These are phyloP conservation scores for Abortiporus biennis DNA, from an alignment of 1,284 basidiomycete species.

Conservation along the genomic window DNA sequence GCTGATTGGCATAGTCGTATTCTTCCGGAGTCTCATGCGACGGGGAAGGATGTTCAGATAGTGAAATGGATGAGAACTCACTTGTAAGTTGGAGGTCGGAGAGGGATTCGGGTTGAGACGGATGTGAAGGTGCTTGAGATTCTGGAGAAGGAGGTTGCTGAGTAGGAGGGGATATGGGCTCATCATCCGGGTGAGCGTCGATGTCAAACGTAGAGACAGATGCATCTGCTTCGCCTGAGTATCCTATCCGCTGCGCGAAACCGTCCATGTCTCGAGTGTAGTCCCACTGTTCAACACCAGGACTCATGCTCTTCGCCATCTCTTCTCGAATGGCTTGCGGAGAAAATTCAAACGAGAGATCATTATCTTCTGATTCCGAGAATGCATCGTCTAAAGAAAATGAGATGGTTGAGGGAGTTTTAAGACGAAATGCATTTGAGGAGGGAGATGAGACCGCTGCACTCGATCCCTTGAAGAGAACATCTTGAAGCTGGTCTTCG, in stretches of 20 bases:
- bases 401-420: constrained; percentile 4
- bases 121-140: constrained; percentile 17
- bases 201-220: constrained; percentile 57
- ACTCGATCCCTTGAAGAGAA: constrained; percentile 3
- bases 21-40: constrained; percentile 9
- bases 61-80: constrained; percentile 40
- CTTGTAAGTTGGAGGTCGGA: constrained; percentile 28
- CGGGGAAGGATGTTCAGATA: constrained; percentile 20
- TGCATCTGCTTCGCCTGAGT: constrained; percentile 34
- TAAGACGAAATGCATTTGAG: constrained; percentile 2
- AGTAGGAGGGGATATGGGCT: constrained; percentile 16
- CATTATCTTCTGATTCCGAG: constrained; percentile 47
- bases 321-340: constrained; percentile 53
- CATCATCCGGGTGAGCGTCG: constrained; percentile 21
- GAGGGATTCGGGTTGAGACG: constrained; percentile 19
- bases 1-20: not conserved
- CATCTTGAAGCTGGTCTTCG: constrained; percentile 11
- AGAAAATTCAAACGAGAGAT: constrained; percentile 43
- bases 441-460: constrained; percentile 3
- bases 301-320: constrained; percentile 39
- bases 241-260: constrained; percentile 22
- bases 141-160: constrained; percentile 17
- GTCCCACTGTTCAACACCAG: constrained; percentile 13
- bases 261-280: constrained; percentile 15
- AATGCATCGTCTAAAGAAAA: constrained; percentile 67